Evolutionary conservation across 495 filamentous ascomycete species (phyloP), one percentile per base, ranked within the genome.

Genomic region (Aspergillus biplanus): DNA sequence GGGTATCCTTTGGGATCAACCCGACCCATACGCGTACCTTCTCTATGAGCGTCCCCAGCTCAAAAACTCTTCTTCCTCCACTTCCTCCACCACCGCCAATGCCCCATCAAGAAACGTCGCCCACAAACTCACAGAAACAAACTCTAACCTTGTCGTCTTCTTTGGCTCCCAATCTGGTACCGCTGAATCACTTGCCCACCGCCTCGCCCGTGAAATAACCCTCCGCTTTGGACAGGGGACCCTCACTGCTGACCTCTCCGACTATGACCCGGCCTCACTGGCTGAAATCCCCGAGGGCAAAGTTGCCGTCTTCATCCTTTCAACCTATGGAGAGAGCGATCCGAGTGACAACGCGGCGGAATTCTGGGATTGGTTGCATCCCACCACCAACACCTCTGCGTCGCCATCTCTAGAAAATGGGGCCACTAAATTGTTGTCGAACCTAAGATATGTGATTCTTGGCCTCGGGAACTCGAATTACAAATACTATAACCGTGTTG

Each of bases 81-180:
- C 27, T 15, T 44, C 39, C 3, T 44, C 39, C 39, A 7, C 52
- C 18, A 61, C 64, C 2, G 54, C 63, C 27, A 16, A 42, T 1
- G 52, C 58, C 33, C 47, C 69, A 69, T 34, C 72, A 75, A n/a
- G 75, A 32, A 76, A 76, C 48, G 75, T 78, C 35, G 75, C 74
- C 12, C 71, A 71, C 33, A 75, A 73, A 33, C 35, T 78, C 13
- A 69, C 72, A 18, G 71, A 75, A 49, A 65, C 72, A 1, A 67
- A 76, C 7, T 77, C 74, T 54, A 59, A 73, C 11, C 66, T 81
- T n/a, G 80, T 82, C 15, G 73, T 85, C 8, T 82, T 85, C 66
- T 86, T 80, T 79, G 83, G 80, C 53, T 85, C 82, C 0, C 83
- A 86, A 70, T 84, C 82, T 15, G 83, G 84, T 11, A 85, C 81